Percentiles rank a stretch among this genome's conserved stretches.
phyloP scores from a whole-genome alignment of 2,329 filamentous ascomycete species.

The Arthrobotrys conoides region DNA sequence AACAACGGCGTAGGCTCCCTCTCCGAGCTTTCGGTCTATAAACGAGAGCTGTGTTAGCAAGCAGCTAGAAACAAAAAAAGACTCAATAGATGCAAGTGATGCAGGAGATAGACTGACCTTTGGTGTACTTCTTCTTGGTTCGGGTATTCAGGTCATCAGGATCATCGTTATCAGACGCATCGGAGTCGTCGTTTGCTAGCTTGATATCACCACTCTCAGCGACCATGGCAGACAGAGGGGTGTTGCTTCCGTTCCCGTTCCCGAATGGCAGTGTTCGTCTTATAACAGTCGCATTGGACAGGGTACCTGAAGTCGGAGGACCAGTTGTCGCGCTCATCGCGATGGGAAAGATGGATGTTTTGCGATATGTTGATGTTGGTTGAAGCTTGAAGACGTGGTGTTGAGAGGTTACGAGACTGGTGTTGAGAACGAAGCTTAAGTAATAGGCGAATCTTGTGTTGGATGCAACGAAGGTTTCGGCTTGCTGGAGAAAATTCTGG shows the following conservation, averaged over 20 bases:
- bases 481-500: conserved; percentile 31
- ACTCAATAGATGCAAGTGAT: background rate
- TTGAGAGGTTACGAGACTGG: too few species aligned
- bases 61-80: background rate
- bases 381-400: conserved; percentile 10
- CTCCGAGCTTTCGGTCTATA: conserved; percentile 87
- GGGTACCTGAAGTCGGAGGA: conserved; percentile 43
- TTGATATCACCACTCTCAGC: conserved; percentile 44
- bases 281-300: conserved; percentile 16
- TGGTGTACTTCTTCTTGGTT: conserved; percentile 89
- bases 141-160: conserved; percentile 85
- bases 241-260: conserved; percentile 49
- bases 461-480: conserved; percentile 2
- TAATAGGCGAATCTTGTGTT: conserved; percentile 48
- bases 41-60: background rate
- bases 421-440: background rate
- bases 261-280: conserved; percentile 48
- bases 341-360: conserved; percentile 2
- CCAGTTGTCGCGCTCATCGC: conserved; percentile 57
- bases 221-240: conserved; percentile 23
- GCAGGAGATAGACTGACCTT: conserved; percentile 72
- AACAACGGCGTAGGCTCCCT: conserved; percentile 97
- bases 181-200: conserved; percentile 19
- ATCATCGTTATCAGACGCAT: conserved; percentile 60
- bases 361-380: background rate